Evolutionary conservation across 345 rosid genomes (phyloP).

Genomic region (Streptanthus diversifolius): DNA sequence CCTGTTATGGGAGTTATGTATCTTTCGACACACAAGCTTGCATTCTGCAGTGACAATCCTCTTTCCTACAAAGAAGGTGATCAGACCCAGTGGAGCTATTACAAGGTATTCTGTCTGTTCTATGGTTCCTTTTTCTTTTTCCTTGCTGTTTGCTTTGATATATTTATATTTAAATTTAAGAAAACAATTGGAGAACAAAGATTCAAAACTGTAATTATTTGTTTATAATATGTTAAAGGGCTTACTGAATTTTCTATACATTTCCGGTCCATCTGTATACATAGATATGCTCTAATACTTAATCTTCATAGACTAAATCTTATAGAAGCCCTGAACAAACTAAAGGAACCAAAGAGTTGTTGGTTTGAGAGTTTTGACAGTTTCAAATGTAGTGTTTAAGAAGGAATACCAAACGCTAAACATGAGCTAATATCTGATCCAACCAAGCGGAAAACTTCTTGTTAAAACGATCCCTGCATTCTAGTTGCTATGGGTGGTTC

Average conservation of each 20-base stretch:
- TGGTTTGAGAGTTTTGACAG: not conserved
- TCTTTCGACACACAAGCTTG: constrained; percentile 75
- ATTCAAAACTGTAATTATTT: not conserved
- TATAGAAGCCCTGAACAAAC: not conserved
- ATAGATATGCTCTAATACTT: not conserved
- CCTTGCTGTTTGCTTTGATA: not conserved
- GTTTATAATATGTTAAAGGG: not conserved
- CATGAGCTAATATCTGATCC: not conserved
- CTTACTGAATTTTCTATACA: not conserved
- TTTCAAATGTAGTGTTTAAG: not conserved
- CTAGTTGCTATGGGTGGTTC: not conserved
- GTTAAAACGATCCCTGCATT: not conserved
- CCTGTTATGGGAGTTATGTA: constrained; percentile 91
- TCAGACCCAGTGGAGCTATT: constrained; percentile 73
- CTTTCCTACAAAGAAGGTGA: constrained; percentile 75
- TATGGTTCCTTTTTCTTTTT: not conserved
- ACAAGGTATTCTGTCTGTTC: constrained; percentile 52
- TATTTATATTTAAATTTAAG: not conserved
- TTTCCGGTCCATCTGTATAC: not conserved
- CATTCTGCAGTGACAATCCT: constrained; percentile 78
- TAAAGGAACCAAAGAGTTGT: not conserved
- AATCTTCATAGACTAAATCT: not conserved
- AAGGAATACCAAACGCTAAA: not conserved
- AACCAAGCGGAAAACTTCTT: not conserved
- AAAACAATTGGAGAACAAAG: not conserved